These are phyloP conservation scores for Penicillium lagena DNA, from an alignment of 495 filamentous ascomycete species.

Conservation along the genomic window DNA sequence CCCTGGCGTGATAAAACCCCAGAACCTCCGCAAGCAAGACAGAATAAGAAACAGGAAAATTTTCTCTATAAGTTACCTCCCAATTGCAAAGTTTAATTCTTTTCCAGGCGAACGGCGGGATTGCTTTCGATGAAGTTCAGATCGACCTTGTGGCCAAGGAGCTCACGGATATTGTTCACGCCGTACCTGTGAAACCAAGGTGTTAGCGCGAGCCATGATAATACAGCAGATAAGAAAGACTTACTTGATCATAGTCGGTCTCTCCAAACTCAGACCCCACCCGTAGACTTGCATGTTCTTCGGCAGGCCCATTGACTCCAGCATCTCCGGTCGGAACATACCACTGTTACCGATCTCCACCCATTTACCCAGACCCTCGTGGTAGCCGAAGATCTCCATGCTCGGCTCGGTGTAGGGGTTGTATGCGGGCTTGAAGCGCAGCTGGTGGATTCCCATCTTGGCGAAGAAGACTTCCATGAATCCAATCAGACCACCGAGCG, in stretches of 20 bases:
- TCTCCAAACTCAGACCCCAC: constrained; percentile 83
- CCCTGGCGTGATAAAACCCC: neutral
- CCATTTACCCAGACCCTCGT: constrained; percentile 82
- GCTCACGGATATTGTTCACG: constrained; percentile 76
- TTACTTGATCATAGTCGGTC: constrained; percentile 96
- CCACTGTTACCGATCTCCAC: constrained; percentile 97
- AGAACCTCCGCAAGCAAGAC: constrained; percentile 12
- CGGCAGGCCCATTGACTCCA: constrained; percentile 83
- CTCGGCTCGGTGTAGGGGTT: constrained; percentile 97
- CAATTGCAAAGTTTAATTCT: constrained; percentile 42
- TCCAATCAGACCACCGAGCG: constrained; percentile 86
- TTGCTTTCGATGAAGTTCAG: constrained; percentile 75
- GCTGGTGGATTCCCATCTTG: constrained; percentile 85
- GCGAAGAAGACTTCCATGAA: constrained; percentile 96
- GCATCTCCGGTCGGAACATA: constrained; percentile 97
- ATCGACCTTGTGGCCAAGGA: constrained; percentile 81
- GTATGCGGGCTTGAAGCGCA: constrained; percentile 97
- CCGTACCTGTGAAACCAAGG: constrained; percentile 46
- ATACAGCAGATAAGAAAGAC: constrained; percentile 9
- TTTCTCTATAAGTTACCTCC: constrained; percentile 15
- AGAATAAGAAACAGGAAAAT: constrained; percentile 6
- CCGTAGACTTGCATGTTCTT: constrained; percentile 85
- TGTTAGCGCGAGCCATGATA: neutral
- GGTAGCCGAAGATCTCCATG: constrained; percentile 95
- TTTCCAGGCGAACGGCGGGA: constrained; percentile 76